phyloP scores from a whole-genome alignment of 2,329 filamentous ascomycete genomes.

The Fusarium siculi region DNA sequence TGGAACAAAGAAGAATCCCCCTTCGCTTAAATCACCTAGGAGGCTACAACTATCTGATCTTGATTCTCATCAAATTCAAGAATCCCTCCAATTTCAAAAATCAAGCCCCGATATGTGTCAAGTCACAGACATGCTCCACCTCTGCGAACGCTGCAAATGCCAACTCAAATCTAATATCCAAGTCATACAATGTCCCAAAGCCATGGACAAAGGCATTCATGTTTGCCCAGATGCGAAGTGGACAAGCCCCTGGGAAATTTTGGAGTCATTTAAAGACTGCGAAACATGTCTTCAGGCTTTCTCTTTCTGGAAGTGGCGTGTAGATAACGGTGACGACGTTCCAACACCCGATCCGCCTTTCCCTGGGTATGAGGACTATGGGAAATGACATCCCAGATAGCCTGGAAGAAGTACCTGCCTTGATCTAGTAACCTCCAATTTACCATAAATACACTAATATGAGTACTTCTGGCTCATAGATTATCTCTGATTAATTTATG shows the following conservation, averaged over 20 bases:
- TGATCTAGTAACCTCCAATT: fast-evolving
- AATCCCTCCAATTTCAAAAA: not conserved
- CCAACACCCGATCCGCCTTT: not conserved
- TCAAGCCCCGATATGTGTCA: not conserved
- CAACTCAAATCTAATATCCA: not conserved
- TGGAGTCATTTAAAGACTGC: not conserved
- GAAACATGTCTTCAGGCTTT: not conserved
- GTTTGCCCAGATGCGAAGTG: not conserved
- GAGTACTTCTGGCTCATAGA: fast-evolving
- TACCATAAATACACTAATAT: not conserved
- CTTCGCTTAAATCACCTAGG: fast-evolving
- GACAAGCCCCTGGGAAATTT: not conserved
- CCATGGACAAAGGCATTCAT: not conserved
- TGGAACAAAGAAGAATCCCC: fast-evolving
- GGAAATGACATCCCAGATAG: not conserved
- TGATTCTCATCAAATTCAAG: too few species aligned
- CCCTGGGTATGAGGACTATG: not conserved
- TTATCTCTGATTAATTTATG: fast-evolving
- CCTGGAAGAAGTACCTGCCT: not conserved
- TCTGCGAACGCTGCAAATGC: not conserved
- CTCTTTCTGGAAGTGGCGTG: not conserved
- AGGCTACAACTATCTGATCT: not conserved
- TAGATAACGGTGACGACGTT: not conserved
- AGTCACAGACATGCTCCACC: not conserved
- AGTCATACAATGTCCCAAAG: not conserved